These are phyloP conservation scores for Neospermospora avenae DNA, from an alignment of 2,329 filamentous ascomycete species.

Conservation along the genomic window DNA sequence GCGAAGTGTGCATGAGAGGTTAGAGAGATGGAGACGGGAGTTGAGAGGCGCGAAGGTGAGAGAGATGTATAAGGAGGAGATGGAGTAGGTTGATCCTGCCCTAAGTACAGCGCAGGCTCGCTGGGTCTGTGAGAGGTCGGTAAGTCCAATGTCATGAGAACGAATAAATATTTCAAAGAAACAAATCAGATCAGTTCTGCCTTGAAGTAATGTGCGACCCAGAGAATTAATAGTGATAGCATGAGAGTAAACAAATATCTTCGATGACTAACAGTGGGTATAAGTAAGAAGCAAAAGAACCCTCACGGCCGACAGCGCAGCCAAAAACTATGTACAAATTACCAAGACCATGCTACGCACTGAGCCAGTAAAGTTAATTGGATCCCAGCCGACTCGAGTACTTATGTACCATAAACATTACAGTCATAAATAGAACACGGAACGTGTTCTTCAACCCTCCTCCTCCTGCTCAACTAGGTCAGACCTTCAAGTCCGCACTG, in stretches of 20 bases:
- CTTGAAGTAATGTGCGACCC: neutral
- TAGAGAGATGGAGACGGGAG: conserved; percentile 1
- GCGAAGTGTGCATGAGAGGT: neutral
- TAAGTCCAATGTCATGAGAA: neutral
- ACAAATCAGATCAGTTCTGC: neutral
- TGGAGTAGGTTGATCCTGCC: neutral
- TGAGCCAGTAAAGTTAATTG: neutral
- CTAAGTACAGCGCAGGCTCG: neutral
- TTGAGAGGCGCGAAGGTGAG: neutral
- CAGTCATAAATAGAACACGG: conserved; percentile 10
- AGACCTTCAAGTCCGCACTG: conserved; percentile 55
- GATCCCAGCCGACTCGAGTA: neutral
- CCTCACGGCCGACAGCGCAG: neutral
- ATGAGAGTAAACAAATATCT: conserved; percentile 1
- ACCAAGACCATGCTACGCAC: conserved; percentile 3
- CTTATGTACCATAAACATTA: conserved; percentile 11
- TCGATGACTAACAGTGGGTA: conserved; percentile 5
- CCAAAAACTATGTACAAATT: neutral
- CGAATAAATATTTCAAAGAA: neutral
- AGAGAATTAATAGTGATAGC: neutral
- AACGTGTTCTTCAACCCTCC: neutral
- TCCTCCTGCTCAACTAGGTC: conserved; percentile 5
- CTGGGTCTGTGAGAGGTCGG: neutral
- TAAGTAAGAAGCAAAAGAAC: conserved; percentile 10
- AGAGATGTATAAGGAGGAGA: neutral